phyloP scores from a whole-genome alignment of 176 grass and related monocot genomes.

The Dendrocalamus sinicus region DNA sequence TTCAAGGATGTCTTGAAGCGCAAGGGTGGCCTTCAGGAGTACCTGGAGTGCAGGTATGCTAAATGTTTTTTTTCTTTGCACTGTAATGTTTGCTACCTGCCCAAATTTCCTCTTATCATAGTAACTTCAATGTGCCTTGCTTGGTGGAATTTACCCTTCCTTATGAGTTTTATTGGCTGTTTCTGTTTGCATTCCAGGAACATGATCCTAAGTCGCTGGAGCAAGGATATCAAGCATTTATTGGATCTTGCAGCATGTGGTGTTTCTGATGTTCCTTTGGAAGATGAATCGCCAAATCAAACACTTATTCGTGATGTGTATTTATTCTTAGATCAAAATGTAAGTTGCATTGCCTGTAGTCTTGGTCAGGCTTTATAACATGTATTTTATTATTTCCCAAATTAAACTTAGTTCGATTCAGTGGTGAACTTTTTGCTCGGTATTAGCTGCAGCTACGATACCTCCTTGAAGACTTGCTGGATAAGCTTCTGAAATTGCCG shows the following conservation, averaged over 20 bases:
- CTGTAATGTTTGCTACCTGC: conserved; percentile 27
- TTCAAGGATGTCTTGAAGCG: conserved; percentile 92
- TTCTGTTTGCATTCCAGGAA: conserved; percentile 76
- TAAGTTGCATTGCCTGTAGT: conserved; percentile 55
- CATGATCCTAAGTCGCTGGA: conserved; percentile 82
- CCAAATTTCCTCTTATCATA: conserved; percentile 35
- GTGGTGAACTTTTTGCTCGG: conserved; percentile 12
- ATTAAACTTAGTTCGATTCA: conserved; percentile 27
- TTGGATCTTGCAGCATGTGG: conserved; percentile 77
- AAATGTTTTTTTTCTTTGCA: neutral
- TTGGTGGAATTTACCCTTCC: conserved; percentile 28
- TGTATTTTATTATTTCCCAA: conserved; percentile 30
- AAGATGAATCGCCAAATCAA: conserved; percentile 62
- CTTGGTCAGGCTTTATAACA: neutral
- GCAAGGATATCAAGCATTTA: conserved; percentile 83
- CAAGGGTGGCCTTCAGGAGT: conserved; percentile 89
- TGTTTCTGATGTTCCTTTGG: conserved; percentile 61
- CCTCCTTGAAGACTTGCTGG: conserved; percentile 28
- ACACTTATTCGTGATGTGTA: conserved; percentile 81
- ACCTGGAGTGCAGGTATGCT: conserved; percentile 88
- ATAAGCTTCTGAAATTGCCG: conserved; percentile 25
- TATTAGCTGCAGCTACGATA: conserved; percentile 18
- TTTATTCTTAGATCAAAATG: conserved; percentile 88
- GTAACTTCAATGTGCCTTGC: conserved; percentile 2
- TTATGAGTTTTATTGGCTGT: conserved; percentile 37